Evolutionary conservation across 176 grass and related monocot genomes (phyloP).

Genomic region (Echinochloa phyllopogon): DNA sequence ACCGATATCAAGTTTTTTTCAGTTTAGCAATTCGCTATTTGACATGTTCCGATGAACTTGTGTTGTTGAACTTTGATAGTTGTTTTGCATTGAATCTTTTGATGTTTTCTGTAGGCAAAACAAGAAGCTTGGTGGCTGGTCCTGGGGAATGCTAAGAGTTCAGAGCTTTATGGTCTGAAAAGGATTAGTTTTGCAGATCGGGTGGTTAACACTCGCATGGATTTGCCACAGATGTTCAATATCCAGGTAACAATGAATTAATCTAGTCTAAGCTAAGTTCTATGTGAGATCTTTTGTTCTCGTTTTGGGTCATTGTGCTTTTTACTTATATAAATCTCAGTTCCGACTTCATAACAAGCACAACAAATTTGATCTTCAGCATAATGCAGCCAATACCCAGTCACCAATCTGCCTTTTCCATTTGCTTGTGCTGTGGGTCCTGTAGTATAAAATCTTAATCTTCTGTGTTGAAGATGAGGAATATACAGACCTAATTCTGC

Average conservation of each 20-base stretch:
- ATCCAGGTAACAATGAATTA: constrained; percentile 54
- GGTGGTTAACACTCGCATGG: constrained; percentile 80
- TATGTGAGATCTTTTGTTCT: constrained; percentile 5
- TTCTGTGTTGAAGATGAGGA: too few species aligned
- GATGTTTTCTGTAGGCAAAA: constrained; percentile 68
- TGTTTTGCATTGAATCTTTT: constrained; percentile 18
- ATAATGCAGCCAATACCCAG: constrained; percentile 13
- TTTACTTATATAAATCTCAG: neutral
- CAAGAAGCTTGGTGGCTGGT: constrained; percentile 99
- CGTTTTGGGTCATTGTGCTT: constrained; percentile 17
- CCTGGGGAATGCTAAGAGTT: constrained; percentile 70
- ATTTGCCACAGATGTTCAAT: constrained; percentile 66
- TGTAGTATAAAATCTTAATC: neutral
- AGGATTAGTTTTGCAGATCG: constrained; percentile 80
- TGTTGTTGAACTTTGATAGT: constrained; percentile 15
- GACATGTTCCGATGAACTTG: neutral
- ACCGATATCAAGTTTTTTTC: too few species aligned
- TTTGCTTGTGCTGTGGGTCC: neutral
- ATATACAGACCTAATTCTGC: too few species aligned
- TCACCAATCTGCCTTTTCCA: neutral
- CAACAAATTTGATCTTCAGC: constrained; percentile 15
- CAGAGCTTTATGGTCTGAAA: constrained; percentile 92
- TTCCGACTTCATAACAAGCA: constrained; percentile 4
- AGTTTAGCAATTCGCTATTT: constrained; percentile 19
- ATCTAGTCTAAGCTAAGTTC: neutral